phyloP scores from a whole-genome alignment of 2,329 filamentous ascomycete species.

The Pseudopyricularia cyperi region DNA sequence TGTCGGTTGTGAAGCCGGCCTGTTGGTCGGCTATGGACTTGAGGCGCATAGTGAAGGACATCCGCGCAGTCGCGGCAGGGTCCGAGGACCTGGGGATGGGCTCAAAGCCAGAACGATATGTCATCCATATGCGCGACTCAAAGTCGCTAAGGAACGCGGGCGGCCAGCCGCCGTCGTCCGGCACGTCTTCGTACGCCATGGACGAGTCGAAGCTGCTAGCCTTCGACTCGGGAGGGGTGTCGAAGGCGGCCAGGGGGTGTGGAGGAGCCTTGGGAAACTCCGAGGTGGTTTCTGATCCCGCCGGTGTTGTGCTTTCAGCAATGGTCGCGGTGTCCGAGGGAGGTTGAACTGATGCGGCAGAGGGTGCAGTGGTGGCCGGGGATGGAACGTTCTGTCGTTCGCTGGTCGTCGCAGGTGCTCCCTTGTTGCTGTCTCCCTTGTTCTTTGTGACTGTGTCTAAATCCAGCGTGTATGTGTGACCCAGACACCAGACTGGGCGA shows the following conservation, averaged over 20 bases:
- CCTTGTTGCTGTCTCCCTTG: conserved; percentile 4
- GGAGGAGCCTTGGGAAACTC: conserved; percentile 4
- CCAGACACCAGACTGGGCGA: conserved; percentile 74
- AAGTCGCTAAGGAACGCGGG: conserved; percentile 79
- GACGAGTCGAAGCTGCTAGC: conserved; percentile 40
- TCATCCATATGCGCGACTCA: conserved; percentile 90
- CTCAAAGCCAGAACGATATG: conserved; percentile 79
- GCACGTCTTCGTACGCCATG: conserved; percentile 31
- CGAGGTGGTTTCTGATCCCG: conserved; percentile 5
- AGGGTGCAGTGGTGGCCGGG: conserved; percentile 1
- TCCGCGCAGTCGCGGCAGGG: conserved; percentile 52
- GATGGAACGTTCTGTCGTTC: background rate
- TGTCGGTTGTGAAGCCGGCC: conserved; percentile 75
- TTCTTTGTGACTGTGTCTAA: conserved; percentile 8
- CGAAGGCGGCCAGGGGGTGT: conserved; percentile 15
- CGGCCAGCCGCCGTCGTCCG: conserved; percentile 58
- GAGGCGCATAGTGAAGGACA: conserved; percentile 76
- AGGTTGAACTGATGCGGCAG: background rate
- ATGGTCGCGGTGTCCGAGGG: conserved; percentile 9
- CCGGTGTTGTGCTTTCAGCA: conserved; percentile 2
- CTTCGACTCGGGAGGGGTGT: conserved; percentile 34
- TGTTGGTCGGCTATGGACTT: conserved; percentile 65
- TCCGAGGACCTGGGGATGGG: conserved; percentile 69
- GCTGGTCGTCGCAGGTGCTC: background rate
- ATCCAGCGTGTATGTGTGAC: conserved; percentile 35